Evolutionary conservation across 2,329 filamentous ascomycete species (phyloP).

Genomic region (Setomelanomma holmii): DNA sequence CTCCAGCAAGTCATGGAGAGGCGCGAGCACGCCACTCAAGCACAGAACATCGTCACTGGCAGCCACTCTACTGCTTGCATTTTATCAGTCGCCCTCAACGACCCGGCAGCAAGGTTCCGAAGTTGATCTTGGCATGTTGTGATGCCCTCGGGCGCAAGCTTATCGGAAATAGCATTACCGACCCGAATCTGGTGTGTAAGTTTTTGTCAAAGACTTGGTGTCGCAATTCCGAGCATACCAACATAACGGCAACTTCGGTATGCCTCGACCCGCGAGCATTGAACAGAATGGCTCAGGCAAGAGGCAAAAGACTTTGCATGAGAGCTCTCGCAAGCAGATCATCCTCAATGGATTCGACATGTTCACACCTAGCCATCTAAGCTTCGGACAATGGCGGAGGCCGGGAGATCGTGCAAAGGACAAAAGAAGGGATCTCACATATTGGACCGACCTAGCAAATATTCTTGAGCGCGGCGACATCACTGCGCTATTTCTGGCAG

Average conservation of each 20-base stretch:
- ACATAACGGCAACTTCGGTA: background rate
- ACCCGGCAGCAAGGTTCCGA: background rate
- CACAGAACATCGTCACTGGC: conserved; percentile 6
- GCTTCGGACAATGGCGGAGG: conserved; percentile 19
- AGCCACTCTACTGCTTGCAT: conserved; percentile 1
- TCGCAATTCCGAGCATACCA: background rate
- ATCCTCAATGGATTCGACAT: conserved; percentile 49
- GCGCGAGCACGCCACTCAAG: conserved; percentile 7
- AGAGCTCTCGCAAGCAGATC: conserved; percentile 36
- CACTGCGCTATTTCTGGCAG: conserved; percentile 44
- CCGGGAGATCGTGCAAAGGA: conserved; percentile 13
- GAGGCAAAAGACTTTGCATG: background rate
- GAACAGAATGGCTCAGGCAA: background rate
- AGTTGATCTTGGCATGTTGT: background rate
- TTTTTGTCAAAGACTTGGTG: too few species aligned
- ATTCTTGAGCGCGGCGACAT: conserved; percentile 37
- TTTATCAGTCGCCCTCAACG: background rate
- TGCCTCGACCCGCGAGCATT: background rate
- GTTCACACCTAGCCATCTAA: conserved; percentile 13
- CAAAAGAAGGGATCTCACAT: conserved; percentile 6
- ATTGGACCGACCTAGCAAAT: conserved; percentile 39
- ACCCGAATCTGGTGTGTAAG: too few species aligned
- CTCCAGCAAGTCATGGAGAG: conserved; percentile 2
- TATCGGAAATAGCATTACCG: too few species aligned
- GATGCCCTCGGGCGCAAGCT: background rate